A percentile compares a stretch with the other conserved stretches of the same genome.
phyloP scores from a whole-genome alignment of 1,284 basidiomycete genomes.

The Puccinia coronata region DNA sequence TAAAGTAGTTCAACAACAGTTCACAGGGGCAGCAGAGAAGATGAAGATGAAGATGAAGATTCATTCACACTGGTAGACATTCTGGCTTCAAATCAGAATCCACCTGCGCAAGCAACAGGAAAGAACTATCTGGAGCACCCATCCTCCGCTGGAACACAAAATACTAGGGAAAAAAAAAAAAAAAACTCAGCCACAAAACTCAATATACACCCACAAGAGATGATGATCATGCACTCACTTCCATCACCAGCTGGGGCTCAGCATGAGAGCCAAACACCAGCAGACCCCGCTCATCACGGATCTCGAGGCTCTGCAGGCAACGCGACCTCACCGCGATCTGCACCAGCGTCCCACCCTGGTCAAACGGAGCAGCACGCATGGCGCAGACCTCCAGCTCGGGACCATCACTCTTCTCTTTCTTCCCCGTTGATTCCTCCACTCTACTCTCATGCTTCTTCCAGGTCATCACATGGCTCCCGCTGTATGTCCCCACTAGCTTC shows the following conservation, averaged over 20 bases:
- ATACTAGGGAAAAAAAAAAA: slow-evolving; percentile 15
- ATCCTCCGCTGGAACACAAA: slow-evolving; percentile 42
- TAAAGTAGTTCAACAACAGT: too few species aligned
- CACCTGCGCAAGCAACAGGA: slow-evolving; percentile 34
- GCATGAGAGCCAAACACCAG: slow-evolving; percentile 43
- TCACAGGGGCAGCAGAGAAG: too few species aligned
- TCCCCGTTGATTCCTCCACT: neutral
- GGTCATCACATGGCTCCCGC: slow-evolving; percentile 30
- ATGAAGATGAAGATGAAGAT: too few species aligned
- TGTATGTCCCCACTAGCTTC: slow-evolving; percentile 16
- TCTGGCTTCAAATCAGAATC: slow-evolving; percentile 24
- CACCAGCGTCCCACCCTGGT: slow-evolving; percentile 35
- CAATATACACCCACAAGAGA: neutral
- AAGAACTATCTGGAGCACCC: slow-evolving; percentile 13
- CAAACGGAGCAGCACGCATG: slow-evolving; percentile 47
- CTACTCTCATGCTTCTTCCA: slow-evolving; percentile 31
- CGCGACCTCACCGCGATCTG: slow-evolving; percentile 42
- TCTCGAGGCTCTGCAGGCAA: slow-evolving; percentile 30
- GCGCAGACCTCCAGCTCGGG: slow-evolving; percentile 34
- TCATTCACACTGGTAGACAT: slow-evolving; percentile 43
- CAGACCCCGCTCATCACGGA: slow-evolving; percentile 39
- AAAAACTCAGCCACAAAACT: neutral
- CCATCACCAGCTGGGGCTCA: slow-evolving; percentile 28
- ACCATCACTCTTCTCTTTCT: too few species aligned
- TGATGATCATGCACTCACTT: slow-evolving; percentile 22